Evolutionary conservation across 2,329 filamentous ascomycete genomes (phyloP), one percentile per base, ranked within the genome.

Genomic region (Alternaria viburni): DNA sequence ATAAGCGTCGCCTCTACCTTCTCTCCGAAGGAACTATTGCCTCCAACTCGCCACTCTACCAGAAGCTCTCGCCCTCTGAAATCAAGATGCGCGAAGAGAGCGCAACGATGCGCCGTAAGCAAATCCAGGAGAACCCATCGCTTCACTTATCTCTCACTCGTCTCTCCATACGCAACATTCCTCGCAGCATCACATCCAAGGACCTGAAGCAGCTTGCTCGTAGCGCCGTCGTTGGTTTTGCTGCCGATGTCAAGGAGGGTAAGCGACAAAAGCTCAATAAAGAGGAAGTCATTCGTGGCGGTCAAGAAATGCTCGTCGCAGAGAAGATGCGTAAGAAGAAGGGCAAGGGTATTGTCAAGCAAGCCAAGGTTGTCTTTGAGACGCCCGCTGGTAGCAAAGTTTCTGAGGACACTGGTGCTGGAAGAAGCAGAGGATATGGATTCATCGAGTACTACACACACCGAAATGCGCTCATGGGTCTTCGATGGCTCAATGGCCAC

Each of bases 381-480:
- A 92, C 91, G 59, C 87, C 88, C 36, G 89, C 96, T 71, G 96
- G 96, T 49, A 89, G 89, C 74, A 98, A 97, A 83, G 89, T 97
- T 13, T 81, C 86, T 9, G 93, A 97, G 81, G 86, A 87, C 46
- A 89, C 85, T 54, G 93, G 92, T 8, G 93, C 89, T 7, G 94
- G 94, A 50, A 88, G 92, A 77, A 96, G 92, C 78, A 88, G 95
- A 78, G 96, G 96, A 6, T 99, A 99, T 78, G 96, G 96, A 12
- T 99, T 99, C 83, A 91, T 99, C 70, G 96, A 99, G 82, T 99
- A 97, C 81, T 91, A 90, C 68, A 96, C 92, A 28, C 96, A 99
- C 77, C 91, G 96, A 54, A 95, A 91, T 85, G 96, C 96, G 13
- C 86, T 99, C 43, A 98, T 98, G 93, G 96, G 93, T 23, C 84